Evolutionary conservation across 2,329 filamentous ascomycete species (phyloP), one percentile per base, ranked within the genome.

Genomic region (Arthrobotrys iridis): DNA sequence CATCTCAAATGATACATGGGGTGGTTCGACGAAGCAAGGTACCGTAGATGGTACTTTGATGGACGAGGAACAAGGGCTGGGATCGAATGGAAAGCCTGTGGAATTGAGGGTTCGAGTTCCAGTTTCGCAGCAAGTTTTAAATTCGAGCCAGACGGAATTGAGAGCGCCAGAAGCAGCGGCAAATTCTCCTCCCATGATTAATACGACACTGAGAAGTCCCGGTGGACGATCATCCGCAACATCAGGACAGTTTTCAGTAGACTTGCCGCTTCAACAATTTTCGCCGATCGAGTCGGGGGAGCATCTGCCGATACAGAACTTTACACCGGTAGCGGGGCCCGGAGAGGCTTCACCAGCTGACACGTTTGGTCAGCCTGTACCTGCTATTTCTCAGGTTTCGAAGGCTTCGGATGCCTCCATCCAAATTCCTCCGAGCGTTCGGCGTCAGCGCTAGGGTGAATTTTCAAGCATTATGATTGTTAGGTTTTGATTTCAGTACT

Each of bases 181-280:
- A 6, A 6, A 37, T 10, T 55, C 50, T 24, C 50, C 50, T 2
- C 50, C 50, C 2, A 55, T 35, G 50, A 37, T 55, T n/a, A 26
- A 52, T 50, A 37, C 40, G 22, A 13, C 55, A n/a, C 7, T 46
- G 6, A 28, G 15, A 28, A 67, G 40, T 28, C 45, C 37, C 2
- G 26, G 55, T 30, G 50, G 37, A 4, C 22, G 43, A 24, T 67
- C 63, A 20, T 67, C 63, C 15, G 30, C 28, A 40, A 55, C 50
- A 3, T 55, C 50, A 0, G 63, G 40, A n/a, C n/a, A 13, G 5
- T 55, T 58, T 24, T 67, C 63, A 13, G 28, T 67, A 13, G 63
- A 67, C 10, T 41, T 67, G 20, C 63, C 63, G 7, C 37, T 67
- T 26, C 63, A 67, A 15, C 50, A 48, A n/a, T 67, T 67, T 41